Base-by-base conservation (phyloP, 2,329 filamentous ascomycete genomes). In the Pseudocercospora macadamiae region DNA sequence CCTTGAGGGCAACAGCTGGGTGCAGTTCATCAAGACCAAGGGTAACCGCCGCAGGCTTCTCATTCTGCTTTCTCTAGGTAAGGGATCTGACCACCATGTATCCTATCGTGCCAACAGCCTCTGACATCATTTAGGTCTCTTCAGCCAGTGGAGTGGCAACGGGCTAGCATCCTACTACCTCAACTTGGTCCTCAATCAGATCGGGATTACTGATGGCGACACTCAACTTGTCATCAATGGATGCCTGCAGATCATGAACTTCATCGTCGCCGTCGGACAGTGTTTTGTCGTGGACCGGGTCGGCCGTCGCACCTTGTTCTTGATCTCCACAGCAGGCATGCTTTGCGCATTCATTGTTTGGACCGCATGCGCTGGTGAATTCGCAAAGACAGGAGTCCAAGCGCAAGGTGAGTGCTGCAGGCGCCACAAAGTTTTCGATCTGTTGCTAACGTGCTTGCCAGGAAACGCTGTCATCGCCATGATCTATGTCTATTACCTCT, bases 221-320 rank as follows among this genome's bases (percentile, higher is more conserved):
- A 73, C 70, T 12, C 75, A 78, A 64, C 70, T 76, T 2, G 62
- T 75, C 30, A 77, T 80, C 66, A 79, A 79, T 57, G 75, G 75
- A 42, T 66, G 70, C 54, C 80, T 88, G 65, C 86, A 86, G 70
- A 86, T 86, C 64, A 84, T 86, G 63, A 84, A 84, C 55, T 81
- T 81, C 5, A 79, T 87, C 44, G 79, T 83, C 4, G 84, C 85
- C 9, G 79, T 85, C 59, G 65, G 70, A 51, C 63, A 67, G 34
- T 70, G 68, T 54, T 71, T 75, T 59, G 67, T 74, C 47, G 72
- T 74, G 34, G 74, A 76, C 47, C 61, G 64, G 18, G 54, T 75
- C 26, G 73, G 73, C 14, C 68, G 73, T 9, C 67, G 73, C 4
- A 68, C 68, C 1, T 63, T 76, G n/a, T 76, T 73, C 65, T 63